Evolutionary conservation across 2,329 filamentous ascomycete genomes (phyloP), one percentile per base, ranked within the genome.

Genomic region (Shiraia sp.): DNA sequence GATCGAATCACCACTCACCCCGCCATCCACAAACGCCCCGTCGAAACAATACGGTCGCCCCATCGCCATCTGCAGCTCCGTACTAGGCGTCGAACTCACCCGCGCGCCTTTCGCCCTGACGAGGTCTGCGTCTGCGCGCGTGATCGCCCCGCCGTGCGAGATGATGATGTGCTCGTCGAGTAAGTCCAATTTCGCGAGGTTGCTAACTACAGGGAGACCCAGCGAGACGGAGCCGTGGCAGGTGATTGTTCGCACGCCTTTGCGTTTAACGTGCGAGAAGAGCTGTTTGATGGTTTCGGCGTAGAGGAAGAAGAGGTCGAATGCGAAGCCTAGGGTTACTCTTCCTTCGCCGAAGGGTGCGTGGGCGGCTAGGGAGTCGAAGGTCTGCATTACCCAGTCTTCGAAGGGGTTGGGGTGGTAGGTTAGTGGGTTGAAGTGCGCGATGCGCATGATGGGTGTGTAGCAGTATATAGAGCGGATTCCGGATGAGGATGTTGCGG

Each of bases 1-100:
- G 17, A 45, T 36, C 2, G 49, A 49, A 12, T 51, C 64, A 32
- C 39, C 43, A 6, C 27, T 41, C 0, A 40, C 24, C 3, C 47
- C 47, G n/a, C 41, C 54, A 32, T 45, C 52, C 2, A 40, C 14
- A 14, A 56, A 61, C 6, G 48, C 45, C 7, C 40, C 56, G 33
- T 63, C 63, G 43, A 73, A 65, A 25, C 68, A 69, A 2, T 74
- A 63, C 0, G 71, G 68, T 3, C 56, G 36, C 0, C 68, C 66
- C 46, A 68, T 61, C 0, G 66, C 70, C 75, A 78, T 78, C 46
- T 79, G 75, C 8, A 77, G 53, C 51, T 80, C 77, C 0, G 75
- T 75, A n/a, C 72, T 72, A 0, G 77, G 76, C 1, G 77, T 79
- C 12, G 62, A 66, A 2, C 72, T 74, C 12, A 78, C 56, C 31